Evolutionary conservation across 371 early-diverging fungal genomes (phyloP).

Genomic region (Zopfochytrium polystomum): DNA sequence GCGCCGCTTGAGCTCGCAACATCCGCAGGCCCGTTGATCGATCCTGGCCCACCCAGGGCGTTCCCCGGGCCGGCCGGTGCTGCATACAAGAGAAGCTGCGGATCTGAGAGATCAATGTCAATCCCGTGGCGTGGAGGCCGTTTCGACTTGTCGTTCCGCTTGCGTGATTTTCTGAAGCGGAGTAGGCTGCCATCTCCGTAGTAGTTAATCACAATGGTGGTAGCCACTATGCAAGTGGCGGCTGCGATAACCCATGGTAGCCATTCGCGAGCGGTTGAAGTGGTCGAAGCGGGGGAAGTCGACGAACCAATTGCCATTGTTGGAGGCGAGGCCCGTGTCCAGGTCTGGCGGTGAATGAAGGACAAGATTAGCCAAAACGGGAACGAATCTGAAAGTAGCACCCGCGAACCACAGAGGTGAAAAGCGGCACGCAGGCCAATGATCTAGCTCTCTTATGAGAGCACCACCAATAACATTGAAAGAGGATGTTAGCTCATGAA

Average conservation of each 20-base stretch:
- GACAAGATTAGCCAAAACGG: too few relatives aligned
- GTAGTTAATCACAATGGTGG: not conserved
- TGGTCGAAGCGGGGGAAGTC: not conserved
- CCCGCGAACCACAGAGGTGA: too few relatives aligned
- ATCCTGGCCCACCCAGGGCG: not conserved
- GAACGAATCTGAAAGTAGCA: too few relatives aligned
- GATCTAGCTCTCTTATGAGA: too few relatives aligned
- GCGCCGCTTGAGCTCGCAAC: not conserved
- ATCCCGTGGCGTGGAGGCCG: constrained; percentile 1
- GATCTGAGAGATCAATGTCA: constrained; percentile 5
- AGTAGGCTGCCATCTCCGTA: not conserved
- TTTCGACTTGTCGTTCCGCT: not conserved
- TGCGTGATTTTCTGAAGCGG: not conserved
- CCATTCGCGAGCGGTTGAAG: not conserved
- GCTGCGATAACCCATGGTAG: not conserved
- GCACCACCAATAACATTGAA: too few relatives aligned
- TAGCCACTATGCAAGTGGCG: not conserved
- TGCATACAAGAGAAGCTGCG: not conserved
- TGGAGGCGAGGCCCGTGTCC: too few relatives aligned
- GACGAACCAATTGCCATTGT: too few relatives aligned
- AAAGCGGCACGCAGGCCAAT: too few relatives aligned
- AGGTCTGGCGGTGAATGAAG: too few relatives aligned
- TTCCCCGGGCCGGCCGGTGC: not conserved
- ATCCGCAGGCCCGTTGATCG: not conserved
- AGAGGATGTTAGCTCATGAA: too few relatives aligned